phyloP scores from a whole-genome alignment of 108 stramenopile species.

The Cylindrotheca closterium region DNA sequence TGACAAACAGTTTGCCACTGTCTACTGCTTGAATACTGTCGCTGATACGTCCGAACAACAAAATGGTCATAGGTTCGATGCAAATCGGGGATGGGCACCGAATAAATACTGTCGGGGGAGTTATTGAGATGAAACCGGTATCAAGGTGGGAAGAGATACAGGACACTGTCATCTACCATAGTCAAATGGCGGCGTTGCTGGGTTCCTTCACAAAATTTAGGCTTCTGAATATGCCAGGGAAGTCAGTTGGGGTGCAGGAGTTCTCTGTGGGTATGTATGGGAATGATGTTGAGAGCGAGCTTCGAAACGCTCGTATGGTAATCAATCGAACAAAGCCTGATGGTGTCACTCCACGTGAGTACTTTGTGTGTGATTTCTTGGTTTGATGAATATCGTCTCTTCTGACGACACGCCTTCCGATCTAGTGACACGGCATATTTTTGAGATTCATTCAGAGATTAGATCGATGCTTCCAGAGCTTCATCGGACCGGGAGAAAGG shows the following conservation, averaged over 20 bases:
- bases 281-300: conserved; percentile 31
- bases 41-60: conserved; percentile 65
- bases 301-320: conserved; percentile 37
- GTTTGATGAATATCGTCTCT: not conserved
- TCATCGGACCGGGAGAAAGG: conserved; percentile 7
- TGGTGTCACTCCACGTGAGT: conserved; percentile 63
- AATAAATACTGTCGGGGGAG: conserved; percentile 23
- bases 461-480: conserved; percentile 12
- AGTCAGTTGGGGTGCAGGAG: conserved; percentile 26
- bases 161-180: conserved; percentile 64
- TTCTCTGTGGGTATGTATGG: conserved; percentile 48
- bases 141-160: conserved; percentile 70
- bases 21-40: too few relatives aligned
- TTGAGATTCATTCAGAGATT: conserved; percentile 12
- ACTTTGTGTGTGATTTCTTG: not conserved
- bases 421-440: conserved; percentile 18
- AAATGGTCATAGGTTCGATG: conserved; percentile 55
- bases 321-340: conserved; percentile 53
- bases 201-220: conserved; percentile 58
- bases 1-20: too few relatives aligned
- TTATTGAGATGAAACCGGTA: conserved; percentile 24
- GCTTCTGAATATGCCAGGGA: conserved; percentile 56
- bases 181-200: conserved; percentile 55
- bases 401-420: not conserved
- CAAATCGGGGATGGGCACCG: conserved; percentile 39